These are phyloP conservation scores for Lumnitzera racemosa DNA, from an alignment of 345 rosid genomes.

Conservation along the genomic window DNA sequence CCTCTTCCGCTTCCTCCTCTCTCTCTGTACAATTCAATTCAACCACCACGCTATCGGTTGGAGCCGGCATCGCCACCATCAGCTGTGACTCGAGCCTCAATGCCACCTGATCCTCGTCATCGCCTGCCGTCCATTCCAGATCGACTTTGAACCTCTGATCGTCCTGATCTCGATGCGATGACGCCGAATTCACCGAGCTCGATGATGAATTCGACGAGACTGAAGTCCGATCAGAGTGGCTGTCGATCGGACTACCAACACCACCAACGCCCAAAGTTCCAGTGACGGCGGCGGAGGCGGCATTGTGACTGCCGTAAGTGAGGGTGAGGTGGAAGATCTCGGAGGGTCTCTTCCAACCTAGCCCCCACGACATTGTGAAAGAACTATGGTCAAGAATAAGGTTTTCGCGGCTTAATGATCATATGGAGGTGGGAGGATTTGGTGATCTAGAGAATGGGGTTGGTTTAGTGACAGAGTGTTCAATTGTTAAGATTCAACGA, in stretches of 20 bases:
- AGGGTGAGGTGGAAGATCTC: conserved; percentile 74
- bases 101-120: conserved; percentile 91
- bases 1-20: conserved; percentile 33
- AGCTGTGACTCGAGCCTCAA: conserved; percentile 78
- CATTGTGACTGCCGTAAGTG: conserved; percentile 63
- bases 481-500: too few relatives aligned
- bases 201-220: conserved; percentile 25
- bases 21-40: conserved; percentile 29
- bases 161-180: conserved; percentile 48
- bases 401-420: background rate
- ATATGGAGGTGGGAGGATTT: too few relatives aligned
- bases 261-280: conserved; percentile 21
- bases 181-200: conserved; percentile 23
- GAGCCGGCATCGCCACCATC: conserved; percentile 88
- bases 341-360: conserved; percentile 92
- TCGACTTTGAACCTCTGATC: conserved; percentile 53
- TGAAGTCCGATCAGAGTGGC: conserved; percentile 31
- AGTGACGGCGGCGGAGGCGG: conserved; percentile 23
- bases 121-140: conserved; percentile 87
- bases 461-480: too few relatives aligned
- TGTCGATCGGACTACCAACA: conserved; percentile 6
- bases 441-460: too few relatives aligned
- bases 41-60: conserved; percentile 68
- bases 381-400: background rate
- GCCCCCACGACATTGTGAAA: conserved; percentile 85